Evolutionary conservation across 768 basidiomycete genomes (phyloP), one percentile per base, ranked within the genome.

Genomic region (Fomitopsis serialis): DNA sequence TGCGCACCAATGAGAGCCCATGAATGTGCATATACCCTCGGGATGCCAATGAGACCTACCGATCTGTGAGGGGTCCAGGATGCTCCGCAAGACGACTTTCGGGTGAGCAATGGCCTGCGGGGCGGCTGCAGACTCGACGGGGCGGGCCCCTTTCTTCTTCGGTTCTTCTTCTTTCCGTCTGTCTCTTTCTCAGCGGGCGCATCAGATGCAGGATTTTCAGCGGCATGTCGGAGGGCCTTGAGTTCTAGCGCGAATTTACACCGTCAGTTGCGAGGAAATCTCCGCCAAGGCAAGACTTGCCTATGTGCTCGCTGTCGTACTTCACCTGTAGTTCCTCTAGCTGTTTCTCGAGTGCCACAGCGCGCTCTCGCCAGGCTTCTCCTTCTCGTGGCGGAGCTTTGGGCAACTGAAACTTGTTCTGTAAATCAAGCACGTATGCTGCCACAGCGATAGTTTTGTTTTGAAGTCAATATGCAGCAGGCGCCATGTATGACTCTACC

Each of bases 391-490:
- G n/a, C 13, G 56, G 54, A 12, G 69, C 68, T 19, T 55, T 27
- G 54, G 36, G 54, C 42, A 15, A 63, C 53, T 68, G 61, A 58
- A 78, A 77, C 27, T 54, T 62, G 6, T 66, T 57, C 34, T 64
- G 68, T 32, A 81, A 63, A 56, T 77, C 72, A 12, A 75, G 66
- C 22, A 76, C 67, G 62, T 76, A 79, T 45, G 74, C 80, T 80
- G 27, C 25, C 9, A 10, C 21, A n/a, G 24, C 44, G 10, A 19
- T 6, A 23, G 24, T 27, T 8, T 5, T 23, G 21, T 13, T 11
- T 10, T 7, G 4, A 21, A 45, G 10, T n/a, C 23, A 23, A 23
- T 17, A 21, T 25, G 24, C 9, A 22, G 3, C 17, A 17, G 15
- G 19, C 19, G 46, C 22, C 44, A 21, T n/a, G 44, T 44, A 17